Base-by-base conservation (phyloP, 306 rosid genomes). In the Herpetospermum pedunculosum region DNA sequence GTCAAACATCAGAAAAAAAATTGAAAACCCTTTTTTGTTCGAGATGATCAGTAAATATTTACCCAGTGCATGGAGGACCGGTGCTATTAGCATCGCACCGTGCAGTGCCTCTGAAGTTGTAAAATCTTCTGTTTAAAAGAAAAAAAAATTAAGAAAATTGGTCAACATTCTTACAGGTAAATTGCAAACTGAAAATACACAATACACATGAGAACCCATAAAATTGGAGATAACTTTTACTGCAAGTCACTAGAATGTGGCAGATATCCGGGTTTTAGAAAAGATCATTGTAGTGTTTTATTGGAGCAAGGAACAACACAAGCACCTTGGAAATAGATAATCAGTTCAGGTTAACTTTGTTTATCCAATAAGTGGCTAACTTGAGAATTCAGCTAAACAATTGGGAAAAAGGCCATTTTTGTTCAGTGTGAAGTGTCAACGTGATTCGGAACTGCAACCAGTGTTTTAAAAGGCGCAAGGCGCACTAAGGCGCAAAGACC, bases 1-100 rank as follows among this genome's bases (percentile, higher is more conserved):
- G 34, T 28, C 52, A 4, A 43, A 40, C 1, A 44, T 26, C 19
- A 21, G 70, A 9, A 63, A 63, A n/a, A 28, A 2, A 6, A 6
- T 50, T 19, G 49, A 65, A 23, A 65, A 40, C 5, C 16, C 18
- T 12, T 2, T 8, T 30, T n/a, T 16, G 8, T 19, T 67, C 2
- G 16, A 63, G 8, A 12, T 23, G 15, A 43, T 23, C 43, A 0
- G 15, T 46, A 29, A 47, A 5, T 2, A 46, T 46, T 70, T 70
- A 93, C 98, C 98, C 98, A 4, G 79, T 19, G 80, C 98, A 93
- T 18, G 97, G 98, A 80, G 97, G 98, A 41, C 84, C 81, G 11
- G 84, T 78, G 82, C 98, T 93, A 23, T 52, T 57, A 74, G 80
- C 81, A 53, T 89, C 87, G 59, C 98, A 93, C 82, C 87, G 84